Base-by-base conservation (phyloP, 139 green algal genomes). In the Micromonas pusilla region DNA sequence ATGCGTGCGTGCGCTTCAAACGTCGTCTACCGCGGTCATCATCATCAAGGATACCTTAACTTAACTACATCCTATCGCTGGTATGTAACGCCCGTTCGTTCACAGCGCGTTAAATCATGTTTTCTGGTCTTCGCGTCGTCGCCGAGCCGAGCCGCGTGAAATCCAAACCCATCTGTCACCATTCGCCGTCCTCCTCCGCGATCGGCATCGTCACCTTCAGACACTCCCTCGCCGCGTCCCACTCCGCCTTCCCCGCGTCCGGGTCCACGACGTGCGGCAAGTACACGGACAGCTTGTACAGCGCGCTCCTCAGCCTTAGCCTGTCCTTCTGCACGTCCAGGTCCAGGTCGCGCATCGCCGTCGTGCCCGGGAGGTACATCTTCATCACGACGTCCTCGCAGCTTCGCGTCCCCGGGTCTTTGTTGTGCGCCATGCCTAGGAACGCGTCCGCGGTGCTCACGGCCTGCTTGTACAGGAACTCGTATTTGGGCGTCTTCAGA, bases 281-380 rank as follows among this genome's bases (percentile, higher is more conserved):
- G 31, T 73, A 73, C 32, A 52, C 5, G 66, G 52, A 52, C 5
- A 73, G 66, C 66, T 73, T 73, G 31, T 73, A 73, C 66, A 23
- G 13, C 31, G 26, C 66, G 32, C 32, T 73, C 28, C 33, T 52
- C 26, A 73, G 33, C 31, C 33, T 39, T 9, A 73, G 66, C 25
- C 28, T 23, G 25, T 28, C 28, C 33, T 16, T 30, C 33, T 73
- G 26, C 66, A 73, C 66, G 13, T 73, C 66, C 28, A 73, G 66
- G 66, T 73, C 66, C 28, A 73, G 66, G 9, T 73, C 66, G 13
- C 33, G 52, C 28, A 73, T 32, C 13, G 5, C 45, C 31, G 5
- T 57, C 66, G 32, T 53, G 5, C 66, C 66, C 5, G 66, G 66
- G 9, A 73, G 66, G 25, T 73, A 13, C 6, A 73, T 73, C 23